Evolutionary conservation across 2,329 filamentous ascomycete genomes (phyloP).

Genomic region (Paecilomyces formosus): DNA sequence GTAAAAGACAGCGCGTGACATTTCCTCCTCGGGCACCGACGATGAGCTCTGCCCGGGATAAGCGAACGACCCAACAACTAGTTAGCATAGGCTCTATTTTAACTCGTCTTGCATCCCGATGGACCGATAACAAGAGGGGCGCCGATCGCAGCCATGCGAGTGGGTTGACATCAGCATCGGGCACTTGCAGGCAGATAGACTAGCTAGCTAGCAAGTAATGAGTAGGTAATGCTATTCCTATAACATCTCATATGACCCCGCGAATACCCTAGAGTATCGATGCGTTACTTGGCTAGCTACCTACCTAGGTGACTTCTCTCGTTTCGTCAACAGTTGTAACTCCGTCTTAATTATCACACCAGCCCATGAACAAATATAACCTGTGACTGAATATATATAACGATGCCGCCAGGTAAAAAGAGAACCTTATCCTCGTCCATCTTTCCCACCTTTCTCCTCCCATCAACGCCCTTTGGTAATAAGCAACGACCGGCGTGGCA

Average conservation of each 20-base stretch:
- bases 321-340: background rate
- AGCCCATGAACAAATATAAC: background rate
- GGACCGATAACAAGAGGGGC: background rate
- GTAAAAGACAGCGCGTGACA: too few relatives aligned
- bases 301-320: background rate
- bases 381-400: background rate
- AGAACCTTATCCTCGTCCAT: conserved; percentile 17
- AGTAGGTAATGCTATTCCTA: background rate
- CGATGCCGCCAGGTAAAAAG: conserved; percentile 8
- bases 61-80: background rate
- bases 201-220: background rate
- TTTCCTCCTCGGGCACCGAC: too few relatives aligned
- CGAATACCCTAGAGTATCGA: background rate
- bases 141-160: background rate
- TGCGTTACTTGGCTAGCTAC: too few relatives aligned
- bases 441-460: conserved; percentile 47
- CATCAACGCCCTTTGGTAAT: conserved; percentile 41
- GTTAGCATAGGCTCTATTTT: background rate
- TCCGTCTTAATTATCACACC: background rate
- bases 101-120: background rate
- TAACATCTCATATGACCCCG: background rate
- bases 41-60: too few relatives aligned
- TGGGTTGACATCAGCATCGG: background rate
- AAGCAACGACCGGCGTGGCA: conserved; percentile 9
- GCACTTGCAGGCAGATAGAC: background rate